Percentiles rank a stretch among this genome's conserved stretches.
These are phyloP conservation scores for Xylariales sp. DNA, from an alignment of 2,329 filamentous ascomycete genomes.

Conservation along the genomic window DNA sequence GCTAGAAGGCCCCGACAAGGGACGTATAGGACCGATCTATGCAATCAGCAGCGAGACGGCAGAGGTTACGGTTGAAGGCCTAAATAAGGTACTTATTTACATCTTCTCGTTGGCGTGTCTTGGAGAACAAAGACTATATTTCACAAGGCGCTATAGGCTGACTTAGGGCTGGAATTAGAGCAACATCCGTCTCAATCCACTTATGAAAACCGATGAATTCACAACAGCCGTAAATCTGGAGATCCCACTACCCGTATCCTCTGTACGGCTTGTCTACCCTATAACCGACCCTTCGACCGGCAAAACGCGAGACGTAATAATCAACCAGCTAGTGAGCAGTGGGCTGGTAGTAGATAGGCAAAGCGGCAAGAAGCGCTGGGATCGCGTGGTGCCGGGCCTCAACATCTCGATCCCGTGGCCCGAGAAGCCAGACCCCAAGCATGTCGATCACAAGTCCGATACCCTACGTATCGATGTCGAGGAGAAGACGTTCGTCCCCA, in stretches of 20 bases:
- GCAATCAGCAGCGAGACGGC: constrained; percentile 66
- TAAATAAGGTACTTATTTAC: constrained; percentile 69
- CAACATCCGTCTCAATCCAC: constrained; percentile 56
- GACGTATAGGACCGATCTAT: constrained; percentile 81
- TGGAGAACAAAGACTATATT: not conserved
- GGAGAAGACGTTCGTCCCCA: constrained; percentile 80
- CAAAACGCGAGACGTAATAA: constrained; percentile 76
- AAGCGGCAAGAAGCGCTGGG: constrained; percentile 61
- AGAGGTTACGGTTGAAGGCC: constrained; percentile 69
- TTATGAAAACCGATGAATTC: constrained; percentile 52
- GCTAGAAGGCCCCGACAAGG: constrained; percentile 80
- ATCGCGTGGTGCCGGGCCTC: constrained; percentile 74
- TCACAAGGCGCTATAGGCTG: constrained; percentile 16
- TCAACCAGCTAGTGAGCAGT: constrained; percentile 74
- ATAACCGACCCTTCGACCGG: constrained; percentile 75
- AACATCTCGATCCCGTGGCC: constrained; percentile 84
- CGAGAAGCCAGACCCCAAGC: constrained; percentile 60
- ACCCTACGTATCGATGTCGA: constrained; percentile 83
- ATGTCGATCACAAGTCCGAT: constrained; percentile 71
- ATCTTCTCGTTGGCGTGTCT: not conserved
- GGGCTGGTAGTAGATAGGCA: constrained; percentile 62
- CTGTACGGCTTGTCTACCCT: constrained; percentile 85
- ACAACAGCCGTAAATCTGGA: constrained; percentile 60
- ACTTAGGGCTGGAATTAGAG: constrained; percentile 44
- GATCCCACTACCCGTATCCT: constrained; percentile 72